Base-by-base conservation (phyloP, 2,329 filamentous ascomycete genomes). In the Leptographium wingfieldii region DNA sequence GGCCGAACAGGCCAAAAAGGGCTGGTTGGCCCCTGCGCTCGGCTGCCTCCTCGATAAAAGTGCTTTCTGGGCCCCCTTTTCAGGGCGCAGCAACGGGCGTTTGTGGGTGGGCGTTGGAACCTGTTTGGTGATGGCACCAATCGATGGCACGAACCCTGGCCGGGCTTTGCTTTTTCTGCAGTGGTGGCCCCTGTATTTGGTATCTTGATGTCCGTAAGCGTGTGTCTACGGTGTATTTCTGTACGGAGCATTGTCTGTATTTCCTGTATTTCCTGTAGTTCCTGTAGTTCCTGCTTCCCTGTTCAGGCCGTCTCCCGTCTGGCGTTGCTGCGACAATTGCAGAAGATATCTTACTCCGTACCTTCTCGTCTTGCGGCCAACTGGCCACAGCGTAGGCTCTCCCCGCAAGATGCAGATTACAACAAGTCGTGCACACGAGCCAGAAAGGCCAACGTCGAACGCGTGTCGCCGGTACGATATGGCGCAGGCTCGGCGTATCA, bases 11-110 rank as follows among this genome's bases (percentile, higher is more conserved):
- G 33, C 33, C 33, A 35, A 53, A 31, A 33, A 53, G 51, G 27
- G 27, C 22, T 27, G 48, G 29, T 27, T 25, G 49, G 49, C 49
- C 49, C 49, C 49, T 52, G 49, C 49, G 27, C 49, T n/a, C 16
- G 22, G 54, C 4, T 38, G 38, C 52, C 52, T 54, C 52, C 52
- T 33, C 31, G 35, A 31, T 19, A 14, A 53, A 35, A 5, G 14
- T 46, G 22, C 22, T 22, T n/a, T 22, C 35, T 19, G 54, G 54
- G 54, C 54, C 54, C 54, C 54, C 54, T 56, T 56, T 56, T 56
- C 54, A 56, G 54, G 54, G 54, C 54, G 54, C 54, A 56, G 54
- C 54, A 56, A 25, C 53, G 54, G 43, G 54, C 54, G 38, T 56
- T 56, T 56, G 54, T 29, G 54, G 54, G n/a, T 35, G 38, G 33